phyloP scores from a whole-genome alignment of 2,329 filamentous ascomycete genomes.

The Arthrinium phaeospermum region DNA sequence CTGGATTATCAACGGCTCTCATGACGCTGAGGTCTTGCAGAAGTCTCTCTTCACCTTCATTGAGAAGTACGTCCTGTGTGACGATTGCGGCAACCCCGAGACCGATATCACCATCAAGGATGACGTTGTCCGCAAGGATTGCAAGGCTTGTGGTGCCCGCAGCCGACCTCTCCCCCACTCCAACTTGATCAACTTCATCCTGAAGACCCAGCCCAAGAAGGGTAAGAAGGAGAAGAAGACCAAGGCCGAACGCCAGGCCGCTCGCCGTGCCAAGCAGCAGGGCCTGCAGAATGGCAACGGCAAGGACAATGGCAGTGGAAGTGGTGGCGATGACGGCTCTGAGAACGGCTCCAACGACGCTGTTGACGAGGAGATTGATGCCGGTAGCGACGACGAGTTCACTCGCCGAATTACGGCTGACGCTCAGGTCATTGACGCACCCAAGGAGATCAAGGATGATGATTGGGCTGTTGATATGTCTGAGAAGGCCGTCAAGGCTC shows the following conservation, averaged over 20 bases:
- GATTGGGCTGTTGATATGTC: slow-evolving; percentile 98
- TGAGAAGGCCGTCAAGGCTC: slow-evolving; percentile 91
- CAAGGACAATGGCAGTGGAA: slow-evolving; percentile 53
- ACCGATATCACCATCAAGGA: slow-evolving; percentile 97
- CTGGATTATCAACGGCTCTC: slow-evolving; percentile 99
- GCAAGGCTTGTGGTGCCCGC: slow-evolving; percentile 97
- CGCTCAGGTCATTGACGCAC: slow-evolving; percentile 53
- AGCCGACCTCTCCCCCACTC: slow-evolving; percentile 89
- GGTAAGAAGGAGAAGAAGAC: slow-evolving; percentile 95
- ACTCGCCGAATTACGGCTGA: slow-evolving; percentile 71
- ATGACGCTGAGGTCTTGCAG: slow-evolving; percentile 93
- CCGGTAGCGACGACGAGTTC: slow-evolving; percentile 89
- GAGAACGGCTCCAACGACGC: slow-evolving; percentile 64
- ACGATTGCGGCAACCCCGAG: slow-evolving; percentile 99
- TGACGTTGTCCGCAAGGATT: slow-evolving; percentile 88
- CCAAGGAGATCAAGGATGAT: slow-evolving; percentile 76
- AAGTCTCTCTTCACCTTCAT: slow-evolving; percentile 99
- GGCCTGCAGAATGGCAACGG: slow-evolving; percentile 64
- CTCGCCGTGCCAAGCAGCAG: slow-evolving; percentile 85
- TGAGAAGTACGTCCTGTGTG: slow-evolving; percentile 97
- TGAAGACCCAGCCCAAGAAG: slow-evolving; percentile 93
- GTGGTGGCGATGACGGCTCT: slow-evolving; percentile 70
- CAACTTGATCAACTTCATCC: slow-evolving; percentile 95
- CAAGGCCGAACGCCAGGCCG: slow-evolving; percentile 87
- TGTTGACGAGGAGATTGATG: slow-evolving; percentile 63